Evolutionary conservation across 345 rosid species (phyloP), one percentile per base, ranked within the genome.

Genomic region (Hypericum perforatum): DNA sequence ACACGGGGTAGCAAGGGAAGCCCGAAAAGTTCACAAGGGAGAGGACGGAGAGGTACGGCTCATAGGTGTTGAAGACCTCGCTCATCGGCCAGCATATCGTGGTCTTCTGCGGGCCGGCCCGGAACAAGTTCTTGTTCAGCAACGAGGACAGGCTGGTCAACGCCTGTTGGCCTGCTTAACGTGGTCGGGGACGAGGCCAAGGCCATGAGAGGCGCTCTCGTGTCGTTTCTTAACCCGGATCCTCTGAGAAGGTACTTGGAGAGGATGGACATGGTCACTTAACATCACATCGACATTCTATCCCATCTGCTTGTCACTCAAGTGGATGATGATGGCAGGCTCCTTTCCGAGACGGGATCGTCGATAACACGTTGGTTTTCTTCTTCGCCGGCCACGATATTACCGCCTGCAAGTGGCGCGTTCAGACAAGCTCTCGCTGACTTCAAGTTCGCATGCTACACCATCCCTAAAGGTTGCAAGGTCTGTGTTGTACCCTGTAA

Each of bases 381-480:
- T 61, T 70, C 11, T 70, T 60, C 57, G 74, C 74, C 3, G 70
- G 67, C 22, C 66, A 64, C 41, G 74, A 69, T 44, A 70, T 65
- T 8, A 44, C 64, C 68, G 3, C 68, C 68, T 0, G 41, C 59
- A 9, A 11, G 7, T 6, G 73, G 73, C 9, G 16, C 54, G 29
- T 68, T 41, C 52, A 49, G 73, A 22, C 57, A 68, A 56, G 73
- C 73, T 47, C 6, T 68, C 38, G 54, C 38, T 10, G 68, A 68
- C 43, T 52, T 68, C 52, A 59, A 48, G 0, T 58, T 40, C 1
- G 72, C 63, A 52, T 67, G 72, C 15, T 68, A 68, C 37, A 63
- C 68, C 38, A 63, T 68, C 42, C 73, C 73, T n/a, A 68, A 63
- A 50, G 73, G 73, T 16, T 62, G 61, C 60, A 68, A 68, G 73